These are phyloP conservation scores for Talaromyces borbonicus DNA, from an alignment of 495 filamentous ascomycete species.

Conservation along the genomic window DNA sequence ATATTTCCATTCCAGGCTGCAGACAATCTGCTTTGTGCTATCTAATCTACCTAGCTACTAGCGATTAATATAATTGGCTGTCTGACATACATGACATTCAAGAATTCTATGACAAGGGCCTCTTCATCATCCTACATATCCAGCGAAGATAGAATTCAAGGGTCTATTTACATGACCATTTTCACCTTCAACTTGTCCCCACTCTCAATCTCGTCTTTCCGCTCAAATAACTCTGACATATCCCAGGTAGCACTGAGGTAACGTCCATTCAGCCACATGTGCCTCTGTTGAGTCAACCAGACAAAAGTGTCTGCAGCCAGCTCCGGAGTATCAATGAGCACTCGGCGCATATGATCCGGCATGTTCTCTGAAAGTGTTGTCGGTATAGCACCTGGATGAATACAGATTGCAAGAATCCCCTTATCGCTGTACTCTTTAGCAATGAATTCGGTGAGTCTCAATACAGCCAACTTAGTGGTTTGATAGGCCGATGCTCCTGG, in stretches of 20 bases:
- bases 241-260: constrained; percentile 38
- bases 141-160: background rate
- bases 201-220: constrained; percentile 33
- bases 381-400: constrained; percentile 41
- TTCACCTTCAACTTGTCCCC: constrained; percentile 34
- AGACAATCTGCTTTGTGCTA: no score
- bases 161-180: constrained; percentile 14
- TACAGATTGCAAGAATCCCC: constrained; percentile 33
- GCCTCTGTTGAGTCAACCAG: constrained; percentile 35
- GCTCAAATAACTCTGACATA: constrained; percentile 35
- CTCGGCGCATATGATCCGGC: constrained; percentile 13
- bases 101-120: no score
- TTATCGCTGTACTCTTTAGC: constrained; percentile 27
- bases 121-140: background rate
- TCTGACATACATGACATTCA: no score
- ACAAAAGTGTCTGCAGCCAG: constrained; percentile 38
- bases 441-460: constrained; percentile 37
- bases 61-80: no score
- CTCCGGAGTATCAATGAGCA: constrained; percentile 33
- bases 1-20: no score
- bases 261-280: constrained; percentile 42
- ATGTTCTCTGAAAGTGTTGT: constrained; percentile 33
- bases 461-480: constrained; percentile 37
- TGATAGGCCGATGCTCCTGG: constrained; percentile 31
- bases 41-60: no score